Conservation (phyloP, 2,329 filamentous ascomycete genomes). For the Lachnum nothofagi region DNA sequence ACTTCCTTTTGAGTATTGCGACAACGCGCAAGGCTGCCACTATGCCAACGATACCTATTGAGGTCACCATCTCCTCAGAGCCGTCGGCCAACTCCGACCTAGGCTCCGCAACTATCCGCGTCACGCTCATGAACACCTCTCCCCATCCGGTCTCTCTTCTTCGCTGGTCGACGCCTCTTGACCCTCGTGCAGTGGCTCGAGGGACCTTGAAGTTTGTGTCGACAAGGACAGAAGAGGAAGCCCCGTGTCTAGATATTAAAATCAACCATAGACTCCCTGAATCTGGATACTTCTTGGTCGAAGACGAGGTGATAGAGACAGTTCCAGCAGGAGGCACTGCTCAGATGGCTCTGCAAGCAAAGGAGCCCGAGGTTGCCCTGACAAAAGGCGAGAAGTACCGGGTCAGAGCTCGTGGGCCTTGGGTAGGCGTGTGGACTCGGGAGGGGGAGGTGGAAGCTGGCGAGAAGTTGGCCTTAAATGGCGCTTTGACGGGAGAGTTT, state of each 20-base stretch:
- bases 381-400: slow-evolving; percentile 32
- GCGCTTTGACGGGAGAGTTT: slow-evolving; percentile 9
- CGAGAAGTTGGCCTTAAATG: slow-evolving; percentile 6
- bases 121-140: slow-evolving; percentile 26
- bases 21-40: not conserved
- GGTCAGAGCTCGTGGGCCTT: slow-evolving; percentile 32
- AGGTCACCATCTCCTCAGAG: slow-evolving; percentile 6
- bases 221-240: slow-evolving; percentile 4
- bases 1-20: not conserved
- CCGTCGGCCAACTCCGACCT: not conserved
- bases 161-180: slow-evolving; percentile 36
- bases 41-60: slow-evolving; percentile 1
- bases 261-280: slow-evolving; percentile 32
- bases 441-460: not conserved
- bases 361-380: slow-evolving; percentile 28
- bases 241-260: slow-evolving; percentile 19
- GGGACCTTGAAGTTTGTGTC: slow-evolving; percentile 33
- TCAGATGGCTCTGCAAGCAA: slow-evolving; percentile 22
- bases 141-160: slow-evolving; percentile 32
- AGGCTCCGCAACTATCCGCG: slow-evolving; percentile 16
- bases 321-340: slow-evolving; percentile 27
- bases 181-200: slow-evolving; percentile 30
- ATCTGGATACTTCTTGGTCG: slow-evolving; percentile 14
- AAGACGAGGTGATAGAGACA: slow-evolving; percentile 29
- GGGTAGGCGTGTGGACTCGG: slow-evolving; percentile 35